These are phyloP conservation scores for Triticum dicoccoides DNA, from an alignment of 176 grass and related monocot genomes.

Conservation along the genomic window DNA sequence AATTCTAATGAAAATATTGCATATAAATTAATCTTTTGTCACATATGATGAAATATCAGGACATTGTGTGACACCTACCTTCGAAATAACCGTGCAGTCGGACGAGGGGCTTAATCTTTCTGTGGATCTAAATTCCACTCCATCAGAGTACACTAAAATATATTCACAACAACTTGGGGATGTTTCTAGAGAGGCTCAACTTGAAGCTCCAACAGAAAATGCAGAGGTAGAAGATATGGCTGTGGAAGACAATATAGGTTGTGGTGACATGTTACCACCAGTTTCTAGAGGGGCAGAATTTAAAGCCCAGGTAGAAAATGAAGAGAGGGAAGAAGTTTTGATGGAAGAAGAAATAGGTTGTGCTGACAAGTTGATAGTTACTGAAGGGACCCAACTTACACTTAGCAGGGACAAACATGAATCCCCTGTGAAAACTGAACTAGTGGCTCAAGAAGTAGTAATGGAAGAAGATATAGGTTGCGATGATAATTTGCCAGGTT, in stretches of 20 bases:
- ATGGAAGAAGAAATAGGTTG: neutral
- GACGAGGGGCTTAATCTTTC: slow-evolving; percentile 39
- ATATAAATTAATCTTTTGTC: neutral
- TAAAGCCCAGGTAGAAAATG: neutral
- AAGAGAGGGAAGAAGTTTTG: neutral
- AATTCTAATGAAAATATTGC: slow-evolving; percentile 5
- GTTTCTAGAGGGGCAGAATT: neutral
- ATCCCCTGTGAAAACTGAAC: neutral
- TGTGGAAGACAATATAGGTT: neutral
- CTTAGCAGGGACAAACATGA: neutral
- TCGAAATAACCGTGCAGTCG: slow-evolving; percentile 17
- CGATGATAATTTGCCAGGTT: neutral
- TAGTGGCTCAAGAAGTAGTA: neutral
- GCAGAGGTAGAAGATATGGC: neutral
- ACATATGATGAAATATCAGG: slow-evolving; percentile 22
- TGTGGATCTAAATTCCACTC: slow-evolving; percentile 44
- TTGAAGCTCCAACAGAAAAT: neutral
- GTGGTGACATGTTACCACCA: neutral
- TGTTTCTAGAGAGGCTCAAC: neutral
- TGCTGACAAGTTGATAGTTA: neutral
- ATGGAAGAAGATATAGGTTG: neutral
- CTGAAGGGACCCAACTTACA: neutral
- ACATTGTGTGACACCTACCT: slow-evolving; percentile 9
- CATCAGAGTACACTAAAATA: slow-evolving; percentile 1
- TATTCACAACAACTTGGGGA: neutral